Evolutionary conservation across 441 rosid genomes (phyloP).

Genomic region (Croton laevigatus): DNA sequence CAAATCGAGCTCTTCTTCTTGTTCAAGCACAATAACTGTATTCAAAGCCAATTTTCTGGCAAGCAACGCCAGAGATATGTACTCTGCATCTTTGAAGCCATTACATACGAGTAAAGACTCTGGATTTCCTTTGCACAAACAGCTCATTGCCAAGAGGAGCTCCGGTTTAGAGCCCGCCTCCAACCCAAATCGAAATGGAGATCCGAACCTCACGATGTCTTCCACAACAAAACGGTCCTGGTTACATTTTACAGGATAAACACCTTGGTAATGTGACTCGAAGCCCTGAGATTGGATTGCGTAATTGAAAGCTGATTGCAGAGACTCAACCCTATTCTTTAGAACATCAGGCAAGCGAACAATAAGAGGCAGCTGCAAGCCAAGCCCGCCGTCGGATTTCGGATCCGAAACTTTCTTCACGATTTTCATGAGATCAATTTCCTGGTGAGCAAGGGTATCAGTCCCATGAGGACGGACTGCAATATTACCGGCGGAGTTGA

Average conservation of each 20-base stretch:
- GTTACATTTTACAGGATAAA: slow-evolving; percentile 92
- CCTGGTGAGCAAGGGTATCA: slow-evolving; percentile 72
- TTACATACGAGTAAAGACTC: slow-evolving; percentile 77
- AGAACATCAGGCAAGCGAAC: slow-evolving; percentile 79
- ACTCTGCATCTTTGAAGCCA: slow-evolving; percentile 86
- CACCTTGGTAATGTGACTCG: slow-evolving; percentile 80
- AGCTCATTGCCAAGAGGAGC: slow-evolving; percentile 87
- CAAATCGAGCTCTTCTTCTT: slow-evolving; percentile 83
- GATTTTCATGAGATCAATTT: slow-evolving; percentile 70
- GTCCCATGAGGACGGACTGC: slow-evolving; percentile 69
- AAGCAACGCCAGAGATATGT: slow-evolving; percentile 66
- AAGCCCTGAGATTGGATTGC: slow-evolving; percentile 61
- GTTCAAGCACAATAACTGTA: slow-evolving; percentile 85
- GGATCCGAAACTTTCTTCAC: slow-evolving; percentile 79
- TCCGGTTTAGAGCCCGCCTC: slow-evolving; percentile 99
- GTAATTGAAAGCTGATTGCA: slow-evolving; percentile 66
- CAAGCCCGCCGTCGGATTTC: slow-evolving; percentile 71
- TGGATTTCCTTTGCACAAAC: slow-evolving; percentile 69
- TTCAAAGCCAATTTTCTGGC: slow-evolving; percentile 76
- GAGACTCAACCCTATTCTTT: slow-evolving; percentile 71
- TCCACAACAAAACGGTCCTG: slow-evolving; percentile 86
- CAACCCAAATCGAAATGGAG: slow-evolving; percentile 68
- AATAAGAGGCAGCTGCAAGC: slow-evolving; percentile 73
- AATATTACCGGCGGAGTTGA: slow-evolving; percentile 67
- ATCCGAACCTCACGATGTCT: slow-evolving; percentile 79